Evolutionary conservation across 1,284 basidiomycete genomes (phyloP).

Genomic region (Sanghuangporus sanghuang): DNA sequence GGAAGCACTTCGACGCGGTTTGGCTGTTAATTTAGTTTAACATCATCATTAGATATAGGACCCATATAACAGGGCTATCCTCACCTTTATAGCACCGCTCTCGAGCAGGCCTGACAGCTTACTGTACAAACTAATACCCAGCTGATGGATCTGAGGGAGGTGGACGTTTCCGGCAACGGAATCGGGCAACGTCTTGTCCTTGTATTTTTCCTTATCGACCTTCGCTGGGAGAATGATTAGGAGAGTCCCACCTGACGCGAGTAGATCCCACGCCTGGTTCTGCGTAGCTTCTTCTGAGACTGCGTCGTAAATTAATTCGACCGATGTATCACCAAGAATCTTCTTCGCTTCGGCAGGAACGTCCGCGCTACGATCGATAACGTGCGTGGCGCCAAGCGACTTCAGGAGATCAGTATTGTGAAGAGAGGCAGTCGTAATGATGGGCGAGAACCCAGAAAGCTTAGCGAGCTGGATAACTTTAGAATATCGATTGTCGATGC

Average conservation of each 20-base stretch:
- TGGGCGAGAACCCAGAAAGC: constrained; percentile 42
- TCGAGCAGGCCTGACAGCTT: constrained; percentile 10
- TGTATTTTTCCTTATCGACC: constrained; percentile 1
- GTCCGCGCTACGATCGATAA: constrained; percentile 33
- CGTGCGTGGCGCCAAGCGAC: constrained; percentile 44
- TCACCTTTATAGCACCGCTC: constrained; percentile 9
- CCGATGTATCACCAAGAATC: constrained; percentile 13
- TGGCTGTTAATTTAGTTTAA: constrained; percentile 26
- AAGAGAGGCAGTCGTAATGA: constrained; percentile 42
- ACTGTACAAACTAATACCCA: constrained; percentile 12
- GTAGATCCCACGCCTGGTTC: constrained; percentile 23
- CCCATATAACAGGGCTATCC: background rate
- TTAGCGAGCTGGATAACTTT: constrained; percentile 39
- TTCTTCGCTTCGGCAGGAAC: constrained; percentile 19
- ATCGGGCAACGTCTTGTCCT: constrained; percentile 1
- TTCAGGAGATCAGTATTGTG: constrained; percentile 38
- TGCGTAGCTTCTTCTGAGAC: constrained; percentile 31
- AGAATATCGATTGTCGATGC: background rate
- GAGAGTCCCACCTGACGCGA: constrained; percentile 23
- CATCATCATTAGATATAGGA: background rate
- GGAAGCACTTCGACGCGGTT: constrained; percentile 40
- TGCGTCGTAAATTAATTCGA: constrained; percentile 30
- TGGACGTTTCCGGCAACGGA: constrained; percentile 8
- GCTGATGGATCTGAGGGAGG: background rate
- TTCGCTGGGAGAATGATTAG: constrained; percentile 9